Base-by-base conservation (phyloP, 352 stramenopile genomes). In the Phytophthora aleatoria region DNA sequence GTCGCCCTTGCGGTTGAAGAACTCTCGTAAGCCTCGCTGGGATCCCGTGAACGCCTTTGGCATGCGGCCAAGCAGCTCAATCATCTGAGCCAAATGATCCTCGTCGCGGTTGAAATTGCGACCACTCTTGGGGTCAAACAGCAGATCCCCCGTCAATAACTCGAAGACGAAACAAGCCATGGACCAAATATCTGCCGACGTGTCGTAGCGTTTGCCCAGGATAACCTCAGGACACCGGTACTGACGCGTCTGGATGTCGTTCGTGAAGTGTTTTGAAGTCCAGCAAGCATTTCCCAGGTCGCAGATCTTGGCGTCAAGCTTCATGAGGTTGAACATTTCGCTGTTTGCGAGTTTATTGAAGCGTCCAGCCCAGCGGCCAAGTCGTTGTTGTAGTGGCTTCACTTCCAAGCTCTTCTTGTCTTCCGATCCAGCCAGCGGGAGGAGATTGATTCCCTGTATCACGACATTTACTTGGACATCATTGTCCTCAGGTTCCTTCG, bases 191-290 rank as follows among this genome's bases (percentile, higher is more conserved):
- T 99, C 98, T 5, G 97, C 97, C 28, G 97, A 98, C 15, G 97
- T 99, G 77, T 99, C 94, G 77, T 99, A 99, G 43, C 90, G 90
- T 69, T 96, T 97, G 39, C 96, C 94, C 61, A 99, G 76, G 20
- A 99, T 96, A 26, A 99, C 97, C 76, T 99, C 98, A 6, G 98
- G 98, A 38, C 90, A 97, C 5, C 98, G 92, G 74, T 99, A 99
- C 81, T 99, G 98, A n/a, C 98, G 87, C 20, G 98, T 99, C 77
- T 99, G 98, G 67, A 99, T 99, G 70, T 99, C 98, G 69, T 99
- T 96, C 43, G 97, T 99, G 73, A 99, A 99, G 78, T 99, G 98
- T 61, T 98, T 97, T 64, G 98, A 81, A 15, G 92, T 99, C 97
- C 97, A 99, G 76, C 98, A 99, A 1, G 97, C 97, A 73, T 99